These are phyloP conservation scores for Picocystis salinarum DNA, from an alignment of 139 green algal species.

Conservation along the genomic window DNA sequence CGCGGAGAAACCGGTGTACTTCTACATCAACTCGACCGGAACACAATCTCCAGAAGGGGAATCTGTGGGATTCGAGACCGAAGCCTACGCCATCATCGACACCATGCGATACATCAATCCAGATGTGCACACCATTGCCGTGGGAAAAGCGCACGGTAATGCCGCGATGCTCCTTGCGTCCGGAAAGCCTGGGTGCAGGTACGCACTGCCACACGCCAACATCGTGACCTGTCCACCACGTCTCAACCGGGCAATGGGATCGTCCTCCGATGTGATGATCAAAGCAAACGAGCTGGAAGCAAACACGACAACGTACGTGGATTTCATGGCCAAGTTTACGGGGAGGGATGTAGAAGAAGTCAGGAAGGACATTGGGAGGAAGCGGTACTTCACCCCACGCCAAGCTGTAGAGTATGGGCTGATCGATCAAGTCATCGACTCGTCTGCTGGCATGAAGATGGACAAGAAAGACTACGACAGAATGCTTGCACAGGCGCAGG, in stretches of 20 bases:
- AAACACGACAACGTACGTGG: constrained; percentile 33
- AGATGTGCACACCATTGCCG: constrained; percentile 53
- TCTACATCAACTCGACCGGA: constrained; percentile 94
- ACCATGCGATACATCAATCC: constrained; percentile 56
- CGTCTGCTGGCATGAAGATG: background rate
- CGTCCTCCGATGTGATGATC: constrained; percentile 54
- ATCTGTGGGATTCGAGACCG: constrained; percentile 70
- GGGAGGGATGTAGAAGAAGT: constrained; percentile 35
- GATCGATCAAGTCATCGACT: constrained; percentile 68
- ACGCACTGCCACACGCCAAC: constrained; percentile 65
- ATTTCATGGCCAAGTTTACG: constrained; percentile 44
- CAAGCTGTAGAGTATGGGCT: constrained; percentile 83
- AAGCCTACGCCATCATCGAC: constrained; percentile 78
- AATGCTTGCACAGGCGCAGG: constrained; percentile 15
- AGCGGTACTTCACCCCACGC: constrained; percentile 48
- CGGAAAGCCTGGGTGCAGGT: constrained; percentile 74
- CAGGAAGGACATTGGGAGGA: constrained; percentile 21
- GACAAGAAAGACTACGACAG: constrained; percentile 43
- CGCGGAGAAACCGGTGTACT: constrained; percentile 62
- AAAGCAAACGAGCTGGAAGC: constrained; percentile 66
- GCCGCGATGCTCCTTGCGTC: constrained; percentile 76
- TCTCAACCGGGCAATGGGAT: constrained; percentile 34
- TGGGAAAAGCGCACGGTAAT: constrained; percentile 71
- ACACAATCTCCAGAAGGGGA: constrained; percentile 19
- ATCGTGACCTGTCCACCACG: constrained; percentile 23